phyloP scores from a whole-genome alignment of 2,329 filamentous ascomycete species.

The Furcasterigmium furcatum region DNA sequence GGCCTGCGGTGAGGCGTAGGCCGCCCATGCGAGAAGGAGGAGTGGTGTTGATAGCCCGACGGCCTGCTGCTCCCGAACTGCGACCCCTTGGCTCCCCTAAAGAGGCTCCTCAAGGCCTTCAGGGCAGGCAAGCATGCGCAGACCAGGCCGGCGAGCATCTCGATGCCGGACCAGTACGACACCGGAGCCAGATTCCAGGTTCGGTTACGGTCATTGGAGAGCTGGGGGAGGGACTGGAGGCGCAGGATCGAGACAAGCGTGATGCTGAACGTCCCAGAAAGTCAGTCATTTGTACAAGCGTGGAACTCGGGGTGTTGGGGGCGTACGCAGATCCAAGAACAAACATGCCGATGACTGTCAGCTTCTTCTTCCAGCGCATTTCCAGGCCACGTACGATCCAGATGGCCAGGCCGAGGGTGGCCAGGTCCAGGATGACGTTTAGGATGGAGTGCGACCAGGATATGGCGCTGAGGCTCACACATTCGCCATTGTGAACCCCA shows the following conservation, averaged over 20 bases:
- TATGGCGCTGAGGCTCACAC: not conserved
- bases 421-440: not conserved
- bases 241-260: conserved; percentile 18
- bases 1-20: not conserved
- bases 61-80: not conserved
- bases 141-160: conserved; percentile 47
- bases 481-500: not conserved
- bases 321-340: not conserved
- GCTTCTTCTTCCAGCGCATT: not conserved
- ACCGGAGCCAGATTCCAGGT: conserved; percentile 43
- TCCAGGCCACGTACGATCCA: not conserved
- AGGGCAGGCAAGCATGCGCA: conserved; percentile 52
- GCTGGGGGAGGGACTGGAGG: conserved; percentile 10
- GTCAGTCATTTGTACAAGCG: not conserved
- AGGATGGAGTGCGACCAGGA: not conserved
- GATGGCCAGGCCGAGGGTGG: not conserved
- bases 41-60: not conserved
- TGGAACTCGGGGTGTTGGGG: not conserved
- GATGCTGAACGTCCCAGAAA: conserved; percentile 9
- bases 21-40: not conserved
- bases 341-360: not conserved
- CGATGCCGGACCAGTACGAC: conserved; percentile 44
- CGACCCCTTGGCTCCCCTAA: not conserved
- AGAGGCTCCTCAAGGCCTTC: not conserved
- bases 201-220: conserved; percentile 18